These are phyloP conservation scores for Paspalum vaginatum DNA, from an alignment of 176 grass and related monocot genomes.

Conservation along the genomic window DNA sequence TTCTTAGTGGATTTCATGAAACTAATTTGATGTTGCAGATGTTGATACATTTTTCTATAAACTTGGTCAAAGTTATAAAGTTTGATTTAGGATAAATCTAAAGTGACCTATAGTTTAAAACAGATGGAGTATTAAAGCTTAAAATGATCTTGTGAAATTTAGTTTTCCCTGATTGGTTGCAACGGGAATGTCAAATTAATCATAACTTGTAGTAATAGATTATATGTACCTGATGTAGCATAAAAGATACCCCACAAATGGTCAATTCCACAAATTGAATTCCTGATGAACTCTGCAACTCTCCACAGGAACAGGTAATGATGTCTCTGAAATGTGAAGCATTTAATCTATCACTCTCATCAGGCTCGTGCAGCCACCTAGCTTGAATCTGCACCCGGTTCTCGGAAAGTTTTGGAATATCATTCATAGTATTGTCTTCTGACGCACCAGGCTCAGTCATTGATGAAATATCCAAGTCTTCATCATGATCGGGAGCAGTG, in stretches of 20 bases:
- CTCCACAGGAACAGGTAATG: constrained; percentile 69
- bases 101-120: too few species aligned
- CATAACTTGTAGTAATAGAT: neutral
- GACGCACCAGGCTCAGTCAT: constrained; percentile 32
- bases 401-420: constrained; percentile 38
- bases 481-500: constrained; percentile 36
- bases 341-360: constrained; percentile 79
- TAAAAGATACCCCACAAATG: constrained; percentile 91
- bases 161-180: neutral
- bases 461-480: constrained; percentile 42
- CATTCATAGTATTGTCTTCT: constrained; percentile 38
- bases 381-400: constrained; percentile 52
- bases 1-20: too few species aligned
- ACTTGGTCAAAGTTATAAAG: too few species aligned
- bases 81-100: too few species aligned
- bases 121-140: neutral
- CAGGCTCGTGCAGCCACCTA: constrained; percentile 89
- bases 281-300: constrained; percentile 67
- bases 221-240: constrained; percentile 86
- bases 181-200: neutral
- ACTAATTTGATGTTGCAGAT: too few species aligned
- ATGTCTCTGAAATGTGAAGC: constrained; percentile 93
- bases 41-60: too few species aligned
- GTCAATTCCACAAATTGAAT: constrained; percentile 77
- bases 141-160: constrained; percentile 12